Evolutionary conservation across 1,284 basidiomycete genomes (phyloP).

Genomic region (Schizophyllum commune): DNA sequence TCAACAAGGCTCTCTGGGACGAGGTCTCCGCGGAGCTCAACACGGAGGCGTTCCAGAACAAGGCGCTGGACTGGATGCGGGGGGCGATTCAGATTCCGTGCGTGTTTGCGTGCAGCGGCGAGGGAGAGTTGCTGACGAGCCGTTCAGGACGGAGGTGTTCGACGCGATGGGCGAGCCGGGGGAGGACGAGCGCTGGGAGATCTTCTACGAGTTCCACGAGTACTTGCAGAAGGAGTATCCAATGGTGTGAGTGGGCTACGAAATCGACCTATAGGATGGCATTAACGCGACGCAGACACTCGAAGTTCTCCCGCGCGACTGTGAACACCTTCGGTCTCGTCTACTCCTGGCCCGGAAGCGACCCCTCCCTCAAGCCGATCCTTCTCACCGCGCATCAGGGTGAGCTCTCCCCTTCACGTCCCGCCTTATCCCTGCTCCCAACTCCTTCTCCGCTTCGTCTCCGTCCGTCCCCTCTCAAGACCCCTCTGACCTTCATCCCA

Average conservation of each 20-base stretch:
- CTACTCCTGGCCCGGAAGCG: conserved; percentile 7
- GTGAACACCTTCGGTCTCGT: conserved; percentile 9
- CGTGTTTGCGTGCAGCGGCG: conserved; percentile 5
- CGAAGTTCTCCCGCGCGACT: conserved; percentile 2
- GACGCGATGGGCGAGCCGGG: conserved; percentile 5
- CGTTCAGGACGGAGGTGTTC: conserved; percentile 10
- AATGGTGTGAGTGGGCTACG: conserved; percentile 5
- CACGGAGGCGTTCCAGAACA: background rate
- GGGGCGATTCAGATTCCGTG: background rate
- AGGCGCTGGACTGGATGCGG: background rate
- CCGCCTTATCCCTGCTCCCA: background rate
- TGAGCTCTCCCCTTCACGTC: background rate
- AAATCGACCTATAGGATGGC: background rate
- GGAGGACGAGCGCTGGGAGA: conserved; percentile 8
- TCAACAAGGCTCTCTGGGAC: background rate
- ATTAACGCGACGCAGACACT: conserved; percentile 2
- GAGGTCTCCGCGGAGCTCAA: background rate
- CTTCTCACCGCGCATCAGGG: conserved; percentile 1
- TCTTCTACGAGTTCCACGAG: conserved; percentile 7
- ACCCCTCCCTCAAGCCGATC: conserved; percentile 2
- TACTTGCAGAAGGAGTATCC: conserved; percentile 8
- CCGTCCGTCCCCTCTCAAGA: background rate
- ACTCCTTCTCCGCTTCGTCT: background rate
- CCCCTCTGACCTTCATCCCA: background rate
- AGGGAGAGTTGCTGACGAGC: background rate